Evolutionary conservation across 225 moss, liverwort and hornwort genomes (phyloP).

Genomic region (Polytrichum commune): DNA sequence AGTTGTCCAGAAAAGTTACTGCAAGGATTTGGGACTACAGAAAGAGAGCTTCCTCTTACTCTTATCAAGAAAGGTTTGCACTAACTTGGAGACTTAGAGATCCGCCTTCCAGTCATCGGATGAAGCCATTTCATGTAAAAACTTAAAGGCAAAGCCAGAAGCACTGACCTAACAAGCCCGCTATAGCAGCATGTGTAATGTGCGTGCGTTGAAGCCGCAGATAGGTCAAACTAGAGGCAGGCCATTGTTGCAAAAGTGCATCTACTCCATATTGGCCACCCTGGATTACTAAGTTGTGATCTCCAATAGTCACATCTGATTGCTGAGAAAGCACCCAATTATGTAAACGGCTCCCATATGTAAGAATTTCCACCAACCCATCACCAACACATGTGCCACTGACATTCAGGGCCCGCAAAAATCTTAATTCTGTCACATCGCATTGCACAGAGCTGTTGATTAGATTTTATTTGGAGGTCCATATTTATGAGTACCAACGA

Average conservation of each 20-base stretch:
- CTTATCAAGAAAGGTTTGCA: too few relatives aligned
- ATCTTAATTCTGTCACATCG: constrained; percentile 40
- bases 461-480: not conserved
- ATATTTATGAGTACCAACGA: too few relatives aligned
- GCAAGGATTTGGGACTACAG: too few relatives aligned
- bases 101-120: not conserved
- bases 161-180: constrained; percentile 51
- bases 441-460: constrained; percentile 4
- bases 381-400: constrained; percentile 57
- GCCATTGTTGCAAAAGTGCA: constrained; percentile 36
- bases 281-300: constrained; percentile 26
- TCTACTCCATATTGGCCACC: constrained; percentile 22
- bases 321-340: constrained; percentile 46
- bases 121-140: not conserved
- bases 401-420: constrained; percentile 55
- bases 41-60: too few relatives aligned
- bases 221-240: constrained; percentile 46
- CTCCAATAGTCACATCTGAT: constrained; percentile 15
- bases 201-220: constrained; percentile 53
- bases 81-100: not conserved
- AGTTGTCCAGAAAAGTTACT: too few relatives aligned
- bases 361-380: constrained; percentile 49
- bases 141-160: not conserved
- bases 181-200: constrained; percentile 53
- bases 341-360: constrained; percentile 62